These are phyloP conservation scores for Diaporthe amygdali DNA, from an alignment of 2,329 filamentous ascomycete genomes.

Conservation along the genomic window DNA sequence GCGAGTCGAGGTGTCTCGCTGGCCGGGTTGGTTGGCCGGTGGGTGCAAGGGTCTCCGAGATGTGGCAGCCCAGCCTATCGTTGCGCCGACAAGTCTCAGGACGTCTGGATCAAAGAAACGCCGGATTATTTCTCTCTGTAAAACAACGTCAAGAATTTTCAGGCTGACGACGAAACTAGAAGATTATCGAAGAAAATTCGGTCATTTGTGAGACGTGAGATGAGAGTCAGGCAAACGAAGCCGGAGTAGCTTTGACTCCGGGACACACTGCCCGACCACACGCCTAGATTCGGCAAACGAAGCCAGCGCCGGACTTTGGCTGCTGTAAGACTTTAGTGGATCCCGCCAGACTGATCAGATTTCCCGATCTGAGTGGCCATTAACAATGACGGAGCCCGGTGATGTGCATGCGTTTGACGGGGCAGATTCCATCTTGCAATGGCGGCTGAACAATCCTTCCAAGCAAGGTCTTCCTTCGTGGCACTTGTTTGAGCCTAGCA, in stretches of 20 bases:
- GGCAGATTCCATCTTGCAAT: not conserved
- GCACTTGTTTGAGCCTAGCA: not conserved
- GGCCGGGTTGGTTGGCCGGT: not conserved
- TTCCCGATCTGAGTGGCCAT: not conserved
- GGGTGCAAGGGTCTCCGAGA: not conserved
- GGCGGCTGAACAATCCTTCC: not conserved
- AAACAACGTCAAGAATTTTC: not conserved
- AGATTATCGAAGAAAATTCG: not conserved
- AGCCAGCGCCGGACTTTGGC: not conserved
- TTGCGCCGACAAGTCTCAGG: not conserved
- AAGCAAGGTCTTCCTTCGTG: not conserved
- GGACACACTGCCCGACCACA: not conserved
- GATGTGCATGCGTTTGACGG: not conserved
- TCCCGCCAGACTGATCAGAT: not conserved
- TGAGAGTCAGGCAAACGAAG: not conserved
- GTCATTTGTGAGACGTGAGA: not conserved
- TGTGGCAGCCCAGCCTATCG: not conserved
- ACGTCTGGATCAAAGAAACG: no score
- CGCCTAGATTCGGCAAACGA: not conserved
- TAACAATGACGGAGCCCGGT: no score
- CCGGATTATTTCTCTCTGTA: accelerated
- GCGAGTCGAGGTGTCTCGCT: not conserved
- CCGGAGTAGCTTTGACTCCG: slow-evolving; percentile 6
- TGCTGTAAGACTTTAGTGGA: slow-evolving; percentile 8
- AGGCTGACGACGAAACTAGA: not conserved